Base-by-base conservation (phyloP, 208 protist genomes). In the Wallacemonas collosoma region DNA sequence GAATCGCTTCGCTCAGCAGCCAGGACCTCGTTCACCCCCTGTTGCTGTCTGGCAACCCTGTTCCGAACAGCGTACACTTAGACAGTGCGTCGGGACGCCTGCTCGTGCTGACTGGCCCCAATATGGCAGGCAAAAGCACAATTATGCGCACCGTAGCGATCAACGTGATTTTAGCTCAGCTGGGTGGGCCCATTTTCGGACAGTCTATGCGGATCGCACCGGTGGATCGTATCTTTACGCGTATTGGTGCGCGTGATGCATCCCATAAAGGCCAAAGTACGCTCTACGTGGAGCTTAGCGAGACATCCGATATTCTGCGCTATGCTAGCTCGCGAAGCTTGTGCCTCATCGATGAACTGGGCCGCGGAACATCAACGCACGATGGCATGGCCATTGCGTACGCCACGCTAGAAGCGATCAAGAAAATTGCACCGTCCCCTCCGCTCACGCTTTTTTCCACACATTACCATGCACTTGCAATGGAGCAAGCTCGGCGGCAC, bases 121-220 rank as follows among this genome's bases (percentile, higher is more conserved):
- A 99, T 77, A 99, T 99, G 98, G 98, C 98, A 15, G 99, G 99
- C 44, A 99, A 99, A 80, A 98, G 95, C 54, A 99, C 98, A 1
- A 76, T 99, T 17, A 97, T 99, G 75, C 86, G 98, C 47, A 97
- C 96, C n/a, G 84, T 97, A 17, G 98, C 97, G 51, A 73, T 98
- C 9, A 93, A 94, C 40, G 83, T 99, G 0, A 81, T 99, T 12
- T 74, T 99, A 62, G 98, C 98, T 3, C 98, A 99, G 74, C 76
- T 99, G 47, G 99, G 99, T n/a, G 98, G 98, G 44, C 95, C 81
- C 36, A 94, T 99, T 43, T 86, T 97, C 45, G 85, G 97, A 40
- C 47, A 53, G n/a, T 65, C 47, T 17, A 85, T 95, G 81, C 50
- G 47, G n/a, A 43, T 94, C 9, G 90, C 92, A 12, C 86, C 95